Percentiles rank a stretch among this genome's conserved stretches.
Evolutionary conservation across 305 asterid species (phyloP).

Genomic region (Fraxinus sp.): DNA sequence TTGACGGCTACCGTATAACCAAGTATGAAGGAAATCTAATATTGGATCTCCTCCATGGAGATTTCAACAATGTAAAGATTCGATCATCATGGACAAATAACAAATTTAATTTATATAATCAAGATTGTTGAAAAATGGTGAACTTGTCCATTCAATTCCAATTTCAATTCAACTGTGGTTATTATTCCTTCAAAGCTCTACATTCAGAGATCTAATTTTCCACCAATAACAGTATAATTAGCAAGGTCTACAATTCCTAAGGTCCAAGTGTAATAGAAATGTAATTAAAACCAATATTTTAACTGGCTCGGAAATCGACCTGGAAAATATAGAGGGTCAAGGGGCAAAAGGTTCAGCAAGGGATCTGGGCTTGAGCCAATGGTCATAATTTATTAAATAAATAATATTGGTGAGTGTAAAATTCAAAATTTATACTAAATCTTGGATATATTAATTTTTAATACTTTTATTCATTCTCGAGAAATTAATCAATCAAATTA

Average conservation of each 20-base stretch:
- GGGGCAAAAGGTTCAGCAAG: neutral
- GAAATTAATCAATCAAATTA: neutral
- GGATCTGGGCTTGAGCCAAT: neutral
- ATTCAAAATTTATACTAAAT: neutral
- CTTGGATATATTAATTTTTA: neutral
- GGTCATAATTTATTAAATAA: neutral
- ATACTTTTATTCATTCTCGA: neutral
- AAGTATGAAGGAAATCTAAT: neutral
- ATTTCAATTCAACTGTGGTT: neutral
- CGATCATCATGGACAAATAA: neutral
- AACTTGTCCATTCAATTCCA: neutral
- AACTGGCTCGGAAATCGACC: neutral
- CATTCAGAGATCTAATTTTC: neutral
- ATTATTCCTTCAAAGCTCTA: neutral
- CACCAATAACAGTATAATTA: neutral
- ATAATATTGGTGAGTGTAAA: neutral
- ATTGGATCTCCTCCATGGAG: neutral
- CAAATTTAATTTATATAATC: neutral
- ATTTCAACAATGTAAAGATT: neutral
- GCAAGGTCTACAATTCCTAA: neutral
- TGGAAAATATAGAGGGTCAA: neutral
- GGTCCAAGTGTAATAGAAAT: neutral
- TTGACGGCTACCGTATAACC: neutral
- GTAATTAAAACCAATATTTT: neutral
- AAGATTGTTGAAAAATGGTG: neutral